Conservation (phyloP, 2,329 filamentous ascomycete genomes). For the Cercospora sp. region DNA sequence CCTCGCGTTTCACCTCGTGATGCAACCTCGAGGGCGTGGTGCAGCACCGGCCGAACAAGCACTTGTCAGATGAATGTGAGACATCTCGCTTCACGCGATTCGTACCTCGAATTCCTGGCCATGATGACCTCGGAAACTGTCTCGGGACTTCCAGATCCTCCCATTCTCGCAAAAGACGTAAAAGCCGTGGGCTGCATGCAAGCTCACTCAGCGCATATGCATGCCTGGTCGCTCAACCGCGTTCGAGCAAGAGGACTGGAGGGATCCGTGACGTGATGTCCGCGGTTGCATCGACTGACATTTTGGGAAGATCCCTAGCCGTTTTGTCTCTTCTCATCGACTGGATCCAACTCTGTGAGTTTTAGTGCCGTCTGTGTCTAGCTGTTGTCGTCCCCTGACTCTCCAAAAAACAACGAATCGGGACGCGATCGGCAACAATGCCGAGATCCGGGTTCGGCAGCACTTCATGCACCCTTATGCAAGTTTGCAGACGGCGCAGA, state of each 20-base stretch:
- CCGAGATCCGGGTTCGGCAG: not conserved
- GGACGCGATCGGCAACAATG: not conserved
- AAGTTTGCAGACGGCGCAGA: not conserved
- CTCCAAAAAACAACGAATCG: not conserved
- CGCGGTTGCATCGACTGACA: not conserved
- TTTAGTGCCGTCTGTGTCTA: not conserved
- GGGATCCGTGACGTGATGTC: not conserved
- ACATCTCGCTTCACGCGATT: not conserved
- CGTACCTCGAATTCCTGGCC: not conserved
- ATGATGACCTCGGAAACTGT: not conserved
- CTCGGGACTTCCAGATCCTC: not conserved
- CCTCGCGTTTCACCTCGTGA: not conserved
- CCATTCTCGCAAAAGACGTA: not conserved
- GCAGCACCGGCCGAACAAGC: not conserved
- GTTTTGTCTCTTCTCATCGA: not conserved
- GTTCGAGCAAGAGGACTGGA: not conserved
- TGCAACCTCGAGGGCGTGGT: not conserved
- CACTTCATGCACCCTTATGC: not conserved
- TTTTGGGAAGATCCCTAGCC: not conserved
- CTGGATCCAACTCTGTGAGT: not conserved
- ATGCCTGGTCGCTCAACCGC: not conserved
- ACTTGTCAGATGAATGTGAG: not conserved
- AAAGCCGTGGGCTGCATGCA: not conserved
- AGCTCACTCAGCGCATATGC: slow-evolving; percentile 8
- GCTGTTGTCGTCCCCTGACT: not conserved